phyloP scores from a whole-genome alignment of 495 filamentous ascomycete genomes.

The Hypoxylon crocopeplum region DNA sequence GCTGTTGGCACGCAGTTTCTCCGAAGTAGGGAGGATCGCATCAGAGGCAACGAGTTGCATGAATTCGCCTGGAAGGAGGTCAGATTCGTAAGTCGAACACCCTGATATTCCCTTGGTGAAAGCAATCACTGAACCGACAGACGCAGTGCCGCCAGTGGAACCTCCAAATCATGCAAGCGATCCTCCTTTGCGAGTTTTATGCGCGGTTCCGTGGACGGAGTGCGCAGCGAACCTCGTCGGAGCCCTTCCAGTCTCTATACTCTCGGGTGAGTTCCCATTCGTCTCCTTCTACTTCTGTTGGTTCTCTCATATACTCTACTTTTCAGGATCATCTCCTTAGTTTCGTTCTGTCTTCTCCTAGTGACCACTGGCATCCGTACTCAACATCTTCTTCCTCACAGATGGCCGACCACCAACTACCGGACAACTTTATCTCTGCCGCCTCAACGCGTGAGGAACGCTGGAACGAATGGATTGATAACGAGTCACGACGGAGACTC shows the following conservation, averaged over 20 bases:
- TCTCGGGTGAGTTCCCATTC: conserved; percentile 55
- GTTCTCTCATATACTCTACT: conserved; percentile 45
- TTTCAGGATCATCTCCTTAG: conserved; percentile 43
- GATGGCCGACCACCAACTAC: conserved; percentile 46
- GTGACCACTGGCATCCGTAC: conserved; percentile 48
- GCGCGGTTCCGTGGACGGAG: conserved; percentile 59
- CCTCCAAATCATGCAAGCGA: conserved; percentile 60
- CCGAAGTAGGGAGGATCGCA: conserved; percentile 52
- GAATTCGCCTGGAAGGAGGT: conserved; percentile 54
- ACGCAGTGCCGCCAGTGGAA: conserved; percentile 51
- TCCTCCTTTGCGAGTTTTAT: conserved; percentile 62
- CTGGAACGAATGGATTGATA: conserved; percentile 57
- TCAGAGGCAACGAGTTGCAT: conserved; percentile 52
- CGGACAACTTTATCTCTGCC: conserved; percentile 38
- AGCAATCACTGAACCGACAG: conserved; percentile 24
- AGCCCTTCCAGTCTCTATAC: conserved; percentile 58
- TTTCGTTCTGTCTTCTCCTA: conserved; percentile 46
- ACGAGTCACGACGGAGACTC: conserved; percentile 57
- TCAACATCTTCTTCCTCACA: conserved; percentile 52
- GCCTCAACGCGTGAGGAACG: conserved; percentile 35
- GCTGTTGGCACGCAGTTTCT: conserved; percentile 56
- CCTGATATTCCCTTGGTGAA: not conserved
- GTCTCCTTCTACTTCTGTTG: conserved; percentile 46
- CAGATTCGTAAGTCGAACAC: conserved; percentile 33
- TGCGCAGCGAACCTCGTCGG: conserved; percentile 50